Evolutionary conservation across 768 basidiomycete genomes (phyloP).

Genomic region (Kwoniella sp.): DNA sequence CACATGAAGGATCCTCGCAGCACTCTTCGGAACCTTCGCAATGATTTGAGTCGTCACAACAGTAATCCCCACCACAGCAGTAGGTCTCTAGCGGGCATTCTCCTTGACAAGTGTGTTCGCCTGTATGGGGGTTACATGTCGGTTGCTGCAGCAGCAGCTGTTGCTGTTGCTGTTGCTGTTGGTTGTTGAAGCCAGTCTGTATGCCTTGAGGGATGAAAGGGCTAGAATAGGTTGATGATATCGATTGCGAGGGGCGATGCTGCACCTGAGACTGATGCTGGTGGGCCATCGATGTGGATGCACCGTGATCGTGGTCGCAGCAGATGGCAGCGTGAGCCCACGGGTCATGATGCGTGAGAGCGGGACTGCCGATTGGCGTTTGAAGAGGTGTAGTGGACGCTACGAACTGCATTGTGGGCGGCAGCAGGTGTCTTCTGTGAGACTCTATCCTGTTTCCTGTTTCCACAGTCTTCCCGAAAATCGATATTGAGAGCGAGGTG

Average conservation of each 20-base stretch:
- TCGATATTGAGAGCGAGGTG: not conserved
- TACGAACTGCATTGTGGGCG: constrained; percentile 3
- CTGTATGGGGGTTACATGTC: not conserved
- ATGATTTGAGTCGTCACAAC: constrained; percentile 10
- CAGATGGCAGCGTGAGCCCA: constrained; percentile 48
- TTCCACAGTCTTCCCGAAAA: no score
- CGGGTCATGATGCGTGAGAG: constrained; percentile 30
- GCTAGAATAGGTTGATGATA: not conserved
- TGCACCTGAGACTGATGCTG: constrained; percentile 5
- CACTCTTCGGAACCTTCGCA: constrained; percentile 21
- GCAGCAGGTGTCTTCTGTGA: no score
- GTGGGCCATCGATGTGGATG: constrained; percentile 31
- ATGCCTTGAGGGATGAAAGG: not conserved
- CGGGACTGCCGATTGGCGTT: constrained; percentile 10
- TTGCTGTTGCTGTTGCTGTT: not conserved
- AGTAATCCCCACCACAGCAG: constrained; percentile 30
- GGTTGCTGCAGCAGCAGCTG: not conserved
- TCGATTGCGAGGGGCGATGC: not conserved
- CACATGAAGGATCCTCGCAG: constrained; percentile 35
- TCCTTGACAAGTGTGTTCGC: not conserved
- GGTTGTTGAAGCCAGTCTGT: constrained; percentile 2
- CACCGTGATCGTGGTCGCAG: constrained; percentile 43
- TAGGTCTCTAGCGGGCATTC: constrained; percentile 29
- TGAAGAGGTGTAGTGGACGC: not conserved
- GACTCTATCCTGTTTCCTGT: no score